Evolutionary conservation across 305 asterid species (phyloP).

Genomic region (Andrographis paniculata): DNA sequence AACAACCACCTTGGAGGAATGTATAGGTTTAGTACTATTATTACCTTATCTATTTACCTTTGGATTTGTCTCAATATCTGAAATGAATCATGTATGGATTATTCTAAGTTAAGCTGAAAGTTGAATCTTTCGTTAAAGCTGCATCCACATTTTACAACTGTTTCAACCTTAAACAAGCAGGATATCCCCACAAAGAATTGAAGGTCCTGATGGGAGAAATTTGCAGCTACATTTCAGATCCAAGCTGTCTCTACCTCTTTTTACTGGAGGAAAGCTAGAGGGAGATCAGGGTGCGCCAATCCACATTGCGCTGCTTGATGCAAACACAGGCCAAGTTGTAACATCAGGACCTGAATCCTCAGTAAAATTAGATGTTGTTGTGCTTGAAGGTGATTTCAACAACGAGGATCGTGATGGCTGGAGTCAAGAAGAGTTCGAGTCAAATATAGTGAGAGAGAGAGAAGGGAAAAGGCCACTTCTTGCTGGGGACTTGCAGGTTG

Average conservation of each 20-base stretch:
- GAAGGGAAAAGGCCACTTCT: constrained; percentile 96
- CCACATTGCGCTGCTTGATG: constrained; percentile 73
- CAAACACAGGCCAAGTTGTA: constrained; percentile 55
- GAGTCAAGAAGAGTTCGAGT: constrained; percentile 80
- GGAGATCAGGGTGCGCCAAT: constrained; percentile 87
- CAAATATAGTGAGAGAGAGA: constrained; percentile 83
- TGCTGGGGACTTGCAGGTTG: constrained; percentile 76
- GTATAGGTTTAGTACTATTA: too few relatives aligned
- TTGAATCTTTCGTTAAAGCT: constrained; percentile 10
- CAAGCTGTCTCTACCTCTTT: constrained; percentile 85
- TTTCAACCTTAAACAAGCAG: constrained; percentile 33
- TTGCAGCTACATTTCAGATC: constrained; percentile 85
- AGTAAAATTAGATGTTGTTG: constrained; percentile 66
- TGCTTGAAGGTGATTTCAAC: constrained; percentile 95
- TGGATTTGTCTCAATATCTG: neutral
- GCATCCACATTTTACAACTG: constrained; percentile 12
- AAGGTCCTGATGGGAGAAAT: constrained; percentile 77
- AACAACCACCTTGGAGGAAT: too few relatives aligned
- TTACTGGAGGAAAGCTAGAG: constrained; percentile 92
- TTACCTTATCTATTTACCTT: constrained; percentile 10
- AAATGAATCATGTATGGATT: neutral
- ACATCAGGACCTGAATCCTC: constrained; percentile 82
- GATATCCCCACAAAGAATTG: constrained; percentile 85
- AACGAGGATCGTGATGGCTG: constrained; percentile 84
- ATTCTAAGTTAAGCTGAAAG: constrained; percentile 15